Conservation (phyloP, 1,284 basidiomycete species). For the Uromyces viciae-fabae region DNA sequence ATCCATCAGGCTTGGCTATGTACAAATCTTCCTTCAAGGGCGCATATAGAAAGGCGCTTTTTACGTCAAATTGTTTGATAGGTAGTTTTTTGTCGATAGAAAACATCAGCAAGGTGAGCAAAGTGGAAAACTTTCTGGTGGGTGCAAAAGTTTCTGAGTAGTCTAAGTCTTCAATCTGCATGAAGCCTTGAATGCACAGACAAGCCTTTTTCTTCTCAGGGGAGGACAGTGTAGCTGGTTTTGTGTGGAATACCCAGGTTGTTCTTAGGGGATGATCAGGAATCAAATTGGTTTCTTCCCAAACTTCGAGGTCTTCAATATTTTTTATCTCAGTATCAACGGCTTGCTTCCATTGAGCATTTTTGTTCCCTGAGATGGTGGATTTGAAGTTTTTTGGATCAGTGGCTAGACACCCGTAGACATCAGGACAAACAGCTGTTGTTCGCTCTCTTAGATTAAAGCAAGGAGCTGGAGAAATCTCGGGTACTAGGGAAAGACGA, state of each 20-base stretch:
- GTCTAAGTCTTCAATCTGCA: not conserved
- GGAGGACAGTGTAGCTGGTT: not conserved
- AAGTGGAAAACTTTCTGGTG: not conserved
- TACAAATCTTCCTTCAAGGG: not conserved
- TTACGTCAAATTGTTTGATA: not conserved
- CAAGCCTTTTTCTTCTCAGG: not conserved
- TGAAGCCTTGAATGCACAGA: not conserved
- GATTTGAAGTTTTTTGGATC: not conserved
- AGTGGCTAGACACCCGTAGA: not conserved
- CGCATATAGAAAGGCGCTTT: not conserved
- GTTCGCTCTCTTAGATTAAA: no score
- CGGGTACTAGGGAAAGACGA: no score
- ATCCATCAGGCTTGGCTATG: not conserved
- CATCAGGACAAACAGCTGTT: no score
- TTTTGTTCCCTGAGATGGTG: not conserved
- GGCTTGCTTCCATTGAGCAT: no score
- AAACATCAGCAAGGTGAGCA: not conserved
- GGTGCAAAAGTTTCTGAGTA: not conserved
- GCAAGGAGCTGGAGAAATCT: no score
- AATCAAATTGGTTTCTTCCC: not conserved
- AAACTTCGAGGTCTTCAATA: not conserved
- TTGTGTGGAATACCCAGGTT: not conserved
- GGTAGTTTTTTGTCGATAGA: not conserved
- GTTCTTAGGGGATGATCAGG: not conserved
- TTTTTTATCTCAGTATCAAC: not conserved